Evolutionary conservation across 345 rosid genomes (phyloP), one percentile per base, ranked within the genome.

Genomic region (Melaleuca alternifolia): DNA sequence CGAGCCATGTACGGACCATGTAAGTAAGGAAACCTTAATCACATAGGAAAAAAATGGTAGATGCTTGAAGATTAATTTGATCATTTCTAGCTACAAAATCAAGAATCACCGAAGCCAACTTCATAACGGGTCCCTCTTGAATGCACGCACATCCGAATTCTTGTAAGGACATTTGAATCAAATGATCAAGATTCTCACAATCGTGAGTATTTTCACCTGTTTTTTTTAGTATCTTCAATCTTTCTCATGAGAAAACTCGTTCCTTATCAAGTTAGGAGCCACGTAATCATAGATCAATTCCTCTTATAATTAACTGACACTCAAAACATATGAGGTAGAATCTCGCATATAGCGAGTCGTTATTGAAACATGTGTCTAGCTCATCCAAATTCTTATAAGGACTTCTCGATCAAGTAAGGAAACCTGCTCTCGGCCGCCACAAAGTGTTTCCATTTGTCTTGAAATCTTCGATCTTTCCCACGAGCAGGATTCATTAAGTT

Each of bases 221-320:
- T 7, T 62, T 62, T 62, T 62, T 0, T 5, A 62, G 44, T 7
- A 62, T 28, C 30, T 28, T 30, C 11, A 62, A 62, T 30, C 30
- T 61, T 30, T 3, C 5, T 14, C 5, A 6, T 30, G 44, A 7
- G 20, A 14, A 0, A 21, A 2, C 1, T 62, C 41, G 10, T 6
- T 61, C 28, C 16, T 6, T 61, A 15, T 3, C 18, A n/a, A 28
- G 41, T 61, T 2, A 8, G 20, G 7, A 61, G 75, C 24, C 24
- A 0, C 10, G 9, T 56, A n/a, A 37, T 14, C 33, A 13, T 61
- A 1, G 75, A 28, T 28, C 18, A 61, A 28, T 13, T 10, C 28
- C 20, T 13, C 14, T 28, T 14, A 15, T 13, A 7, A 61, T 61
- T 7, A 61, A 61, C 8, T 14, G 28, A 13, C 7, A 6, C 41